Evolutionary conservation across 148 eudicot species (phyloP).

Genomic region (Silene uniflora): DNA sequence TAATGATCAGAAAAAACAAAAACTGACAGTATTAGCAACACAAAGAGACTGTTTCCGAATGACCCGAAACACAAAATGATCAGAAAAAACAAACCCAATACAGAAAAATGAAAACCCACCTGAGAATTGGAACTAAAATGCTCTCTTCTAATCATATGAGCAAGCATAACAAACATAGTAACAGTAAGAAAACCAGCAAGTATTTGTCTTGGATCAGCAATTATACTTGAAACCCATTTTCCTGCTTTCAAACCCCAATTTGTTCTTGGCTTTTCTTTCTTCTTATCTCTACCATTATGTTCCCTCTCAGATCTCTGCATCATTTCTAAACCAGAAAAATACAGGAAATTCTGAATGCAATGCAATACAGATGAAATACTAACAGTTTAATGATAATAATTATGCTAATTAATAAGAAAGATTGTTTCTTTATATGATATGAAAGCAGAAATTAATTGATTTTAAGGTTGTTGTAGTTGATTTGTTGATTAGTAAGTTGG

Average conservation of each 20-base stretch:
- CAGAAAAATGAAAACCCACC: constrained; percentile 12
- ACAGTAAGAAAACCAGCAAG: constrained; percentile 72
- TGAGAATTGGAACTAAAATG: constrained; percentile 42
- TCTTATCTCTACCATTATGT: constrained; percentile 23
- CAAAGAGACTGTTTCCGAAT: too few relatives aligned
- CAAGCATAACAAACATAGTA: constrained; percentile 94
- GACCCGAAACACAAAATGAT: too few relatives aligned
- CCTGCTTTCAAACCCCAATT: constrained; percentile 10
- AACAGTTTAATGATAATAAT: too few relatives aligned
- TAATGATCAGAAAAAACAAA: too few relatives aligned
- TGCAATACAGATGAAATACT: too few relatives aligned
- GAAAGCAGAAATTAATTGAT: neutral
- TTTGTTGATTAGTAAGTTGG: neutral
- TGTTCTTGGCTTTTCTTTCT: constrained; percentile 6
- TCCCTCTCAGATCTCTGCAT: constrained; percentile 32
- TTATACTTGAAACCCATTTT: constrained; percentile 29
- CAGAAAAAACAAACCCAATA: neutral
- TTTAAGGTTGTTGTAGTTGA: neutral
- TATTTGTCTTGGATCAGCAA: constrained; percentile 83
- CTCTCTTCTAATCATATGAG: constrained; percentile 72
- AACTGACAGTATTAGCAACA: too few relatives aligned
- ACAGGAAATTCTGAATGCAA: neutral
- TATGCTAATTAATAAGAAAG: neutral
- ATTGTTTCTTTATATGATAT: neutral
- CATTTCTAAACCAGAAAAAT: neutral